Percentiles rank a stretch among this genome's conserved stretches.
phyloP scores from a whole-genome alignment of 2,329 filamentous ascomycete genomes.

The Curvularia hawaiiensis region DNA sequence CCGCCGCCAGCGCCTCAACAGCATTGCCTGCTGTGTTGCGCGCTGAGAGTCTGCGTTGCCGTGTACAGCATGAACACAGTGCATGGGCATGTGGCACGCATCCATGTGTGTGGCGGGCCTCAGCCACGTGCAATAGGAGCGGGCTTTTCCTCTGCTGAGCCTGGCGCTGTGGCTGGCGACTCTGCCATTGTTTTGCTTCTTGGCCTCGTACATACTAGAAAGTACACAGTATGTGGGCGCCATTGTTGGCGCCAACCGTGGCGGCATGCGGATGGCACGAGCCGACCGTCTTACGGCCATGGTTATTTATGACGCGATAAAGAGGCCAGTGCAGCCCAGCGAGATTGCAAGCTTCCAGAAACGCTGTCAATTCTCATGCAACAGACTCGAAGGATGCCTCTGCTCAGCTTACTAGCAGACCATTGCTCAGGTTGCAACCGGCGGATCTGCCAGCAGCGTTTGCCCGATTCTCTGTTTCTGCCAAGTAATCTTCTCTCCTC shows the following conservation, averaged over 20 bases:
- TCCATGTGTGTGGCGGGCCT: neutral
- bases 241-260: slow-evolving; percentile 18
- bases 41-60: neutral
- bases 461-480: neutral
- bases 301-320: slow-evolving; percentile 16
- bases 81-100: neutral
- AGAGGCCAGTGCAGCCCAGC: slow-evolving; percentile 10
- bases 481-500: neutral
- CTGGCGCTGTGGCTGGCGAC: slow-evolving; percentile 7
- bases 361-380: slow-evolving; percentile 7
- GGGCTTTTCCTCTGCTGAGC: slow-evolving; percentile 6
- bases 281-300: slow-evolving; percentile 13
- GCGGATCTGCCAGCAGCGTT: neutral
- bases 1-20: slow-evolving; percentile 1
- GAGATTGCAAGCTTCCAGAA: slow-evolving; percentile 21
- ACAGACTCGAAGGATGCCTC: neutral
- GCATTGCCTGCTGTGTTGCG: neutral
- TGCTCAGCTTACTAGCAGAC: neutral
- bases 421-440: neutral
- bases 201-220: slow-evolving; percentile 4
- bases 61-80: neutral
- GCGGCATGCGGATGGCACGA: slow-evolving; percentile 5
- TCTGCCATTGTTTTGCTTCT: slow-evolving; percentile 10
- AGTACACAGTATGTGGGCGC: slow-evolving; percentile 4
- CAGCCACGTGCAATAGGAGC: neutral